A percentile compares a stretch with the other conserved stretches of the same genome.
Evolutionary conservation across 257 asterid genomes (phyloP).

Genomic region (Handroanthus guayacan): DNA sequence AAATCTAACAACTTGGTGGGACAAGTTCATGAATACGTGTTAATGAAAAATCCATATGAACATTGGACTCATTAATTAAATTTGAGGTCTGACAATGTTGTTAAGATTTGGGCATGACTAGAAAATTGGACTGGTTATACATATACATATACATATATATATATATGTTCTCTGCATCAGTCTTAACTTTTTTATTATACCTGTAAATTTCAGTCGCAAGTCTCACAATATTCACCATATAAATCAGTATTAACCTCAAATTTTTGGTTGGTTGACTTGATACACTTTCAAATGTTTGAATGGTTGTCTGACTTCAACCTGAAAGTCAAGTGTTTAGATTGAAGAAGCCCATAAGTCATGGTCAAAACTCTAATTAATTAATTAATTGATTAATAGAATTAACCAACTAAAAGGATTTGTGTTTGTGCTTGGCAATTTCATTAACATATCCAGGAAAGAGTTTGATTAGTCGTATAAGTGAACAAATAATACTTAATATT

Average conservation of each 20-base stretch:
- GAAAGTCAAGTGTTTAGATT: conserved; percentile 53
- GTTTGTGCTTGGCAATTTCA: conserved; percentile 34
- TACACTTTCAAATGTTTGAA: conserved; percentile 42
- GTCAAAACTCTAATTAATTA: conserved; percentile 21
- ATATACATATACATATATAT: too few relatives aligned
- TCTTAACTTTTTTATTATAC: neutral
- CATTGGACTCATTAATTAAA: neutral
- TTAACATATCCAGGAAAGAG: conserved; percentile 16
- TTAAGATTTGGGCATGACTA: conserved; percentile 2
- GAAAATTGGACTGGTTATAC: conserved; percentile 5
- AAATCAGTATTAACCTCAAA: neutral
- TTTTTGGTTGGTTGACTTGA: conserved; percentile 40
- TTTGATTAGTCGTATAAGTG: neutral
- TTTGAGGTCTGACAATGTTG: neutral
- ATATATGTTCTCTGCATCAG: neutral
- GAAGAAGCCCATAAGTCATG: conserved; percentile 33
- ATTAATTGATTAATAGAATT: too few relatives aligned
- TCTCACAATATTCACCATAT: conserved; percentile 26
- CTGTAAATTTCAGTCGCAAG: conserved; percentile 40
- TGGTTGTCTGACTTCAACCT: conserved; percentile 39
- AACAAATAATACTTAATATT: neutral
- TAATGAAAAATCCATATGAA: conserved; percentile 7
- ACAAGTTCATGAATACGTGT: neutral
- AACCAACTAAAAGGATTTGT: neutral
- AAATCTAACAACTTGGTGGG: conserved; percentile 33